phyloP scores from a whole-genome alignment of 1,139 yeast genomes.

The Yamadazyma oceani region DNA sequence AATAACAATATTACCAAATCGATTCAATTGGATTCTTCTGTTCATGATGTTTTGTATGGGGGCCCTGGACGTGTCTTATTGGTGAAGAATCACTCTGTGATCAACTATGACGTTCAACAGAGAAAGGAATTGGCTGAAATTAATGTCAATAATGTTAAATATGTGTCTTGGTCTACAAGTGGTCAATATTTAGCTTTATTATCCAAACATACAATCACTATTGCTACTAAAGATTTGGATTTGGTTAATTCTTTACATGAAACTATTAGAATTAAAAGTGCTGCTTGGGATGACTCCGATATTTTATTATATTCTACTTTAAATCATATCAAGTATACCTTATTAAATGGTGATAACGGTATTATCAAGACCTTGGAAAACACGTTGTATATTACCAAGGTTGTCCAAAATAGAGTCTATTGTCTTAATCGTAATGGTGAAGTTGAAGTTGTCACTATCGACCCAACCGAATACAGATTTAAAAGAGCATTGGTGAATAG shows the following conservation, averaged over 20 bases:
- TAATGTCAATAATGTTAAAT: slow-evolving; percentile 77
- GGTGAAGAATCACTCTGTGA: slow-evolving; percentile 69
- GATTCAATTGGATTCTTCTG: slow-evolving; percentile 69
- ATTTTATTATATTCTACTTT: slow-evolving; percentile 90
- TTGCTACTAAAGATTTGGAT: slow-evolving; percentile 78
- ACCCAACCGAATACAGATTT: slow-evolving; percentile 96
- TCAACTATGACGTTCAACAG: slow-evolving; percentile 91
- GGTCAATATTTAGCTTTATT: slow-evolving; percentile 86
- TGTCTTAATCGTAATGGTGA: slow-evolving; percentile 85
- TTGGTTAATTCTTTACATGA: slow-evolving; percentile 87
- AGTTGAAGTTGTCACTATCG: slow-evolving; percentile 76
- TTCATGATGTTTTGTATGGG: slow-evolving; percentile 72
- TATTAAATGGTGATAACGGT: slow-evolving; percentile 93
- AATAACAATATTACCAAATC: slow-evolving; percentile 79
- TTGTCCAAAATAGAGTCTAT: slow-evolving; percentile 67
- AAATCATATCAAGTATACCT: slow-evolving; percentile 91
- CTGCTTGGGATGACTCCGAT: slow-evolving; percentile 96
- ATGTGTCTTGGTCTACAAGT: slow-evolving; percentile 85
- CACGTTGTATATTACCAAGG: slow-evolving; percentile 82
- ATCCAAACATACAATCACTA: slow-evolving; percentile 89
- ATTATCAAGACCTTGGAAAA: slow-evolving; percentile 89
- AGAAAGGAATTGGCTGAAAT: slow-evolving; percentile 73
- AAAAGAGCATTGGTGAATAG: slow-evolving; percentile 88
- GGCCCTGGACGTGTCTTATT: slow-evolving; percentile 85
- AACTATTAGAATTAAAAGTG: slow-evolving; percentile 94